phyloP scores from a whole-genome alignment of 1,139 yeast genomes.

The Yamadazyma mexicana region DNA sequence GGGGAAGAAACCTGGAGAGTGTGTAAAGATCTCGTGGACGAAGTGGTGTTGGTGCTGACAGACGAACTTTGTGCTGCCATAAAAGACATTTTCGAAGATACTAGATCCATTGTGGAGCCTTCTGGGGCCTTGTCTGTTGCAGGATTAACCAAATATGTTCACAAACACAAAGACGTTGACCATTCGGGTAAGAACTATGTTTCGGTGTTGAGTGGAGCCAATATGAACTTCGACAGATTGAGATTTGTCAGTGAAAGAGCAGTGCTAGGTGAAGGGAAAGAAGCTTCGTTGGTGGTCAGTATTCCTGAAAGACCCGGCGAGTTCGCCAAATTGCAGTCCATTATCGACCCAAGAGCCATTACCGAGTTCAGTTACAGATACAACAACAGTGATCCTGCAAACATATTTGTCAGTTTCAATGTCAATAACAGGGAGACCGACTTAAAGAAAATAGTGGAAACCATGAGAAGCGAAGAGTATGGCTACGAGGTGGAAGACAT shows the following conservation, averaged over 20 bases:
- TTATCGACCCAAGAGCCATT: conserved; percentile 81
- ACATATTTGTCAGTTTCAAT: conserved; percentile 83
- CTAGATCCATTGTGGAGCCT: conserved; percentile 92
- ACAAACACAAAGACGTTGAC: conserved; percentile 63
- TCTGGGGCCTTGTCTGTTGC: conserved; percentile 97
- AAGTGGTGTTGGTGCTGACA: conserved; percentile 80
- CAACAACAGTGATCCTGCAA: conserved; percentile 57
- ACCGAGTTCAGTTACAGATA: conserved; percentile 93
- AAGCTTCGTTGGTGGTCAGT: conserved; percentile 84
- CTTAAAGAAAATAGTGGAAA: conserved; percentile 37
- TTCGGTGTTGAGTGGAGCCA: conserved; percentile 87
- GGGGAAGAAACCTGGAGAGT: conserved; percentile 93
- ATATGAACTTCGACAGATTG: conserved; percentile 94
- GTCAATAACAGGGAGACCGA: conserved; percentile 71
- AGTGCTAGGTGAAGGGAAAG: conserved; percentile 95
- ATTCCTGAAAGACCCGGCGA: conserved; percentile 94
- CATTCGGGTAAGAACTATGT: conserved; percentile 75
- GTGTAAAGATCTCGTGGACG: conserved; percentile 79
- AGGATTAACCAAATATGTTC: conserved; percentile 82
- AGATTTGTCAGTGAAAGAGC: conserved; percentile 98
- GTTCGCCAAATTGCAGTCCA: conserved; percentile 69
- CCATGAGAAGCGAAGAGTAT: conserved; percentile 37
- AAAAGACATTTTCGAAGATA: conserved; percentile 93
- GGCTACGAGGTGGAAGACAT: conserved; percentile 75
- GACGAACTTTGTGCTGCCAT: conserved; percentile 98